These are phyloP conservation scores for Plantago elongata DNA, from an alignment of 257 asterid genomes.

Conservation along the genomic window DNA sequence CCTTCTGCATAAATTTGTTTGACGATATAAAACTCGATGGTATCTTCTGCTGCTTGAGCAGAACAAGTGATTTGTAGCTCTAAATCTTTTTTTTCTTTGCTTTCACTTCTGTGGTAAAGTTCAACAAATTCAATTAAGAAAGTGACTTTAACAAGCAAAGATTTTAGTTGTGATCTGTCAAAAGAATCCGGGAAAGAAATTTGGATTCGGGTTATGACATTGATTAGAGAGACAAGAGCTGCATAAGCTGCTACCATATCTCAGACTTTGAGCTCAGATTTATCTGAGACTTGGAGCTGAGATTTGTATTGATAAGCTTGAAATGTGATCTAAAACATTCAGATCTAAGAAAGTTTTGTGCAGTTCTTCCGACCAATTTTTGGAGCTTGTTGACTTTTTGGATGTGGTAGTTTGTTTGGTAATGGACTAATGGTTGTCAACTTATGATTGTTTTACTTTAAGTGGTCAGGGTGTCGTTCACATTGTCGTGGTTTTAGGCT, in stretches of 20 bases:
- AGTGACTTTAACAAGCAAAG: background rate
- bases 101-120: background rate
- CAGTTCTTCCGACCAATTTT: too few relatives aligned
- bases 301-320: too few relatives aligned
- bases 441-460: too few relatives aligned
- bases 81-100: background rate
- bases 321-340: background rate
- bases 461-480: too few relatives aligned
- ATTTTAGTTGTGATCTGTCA: background rate
- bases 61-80: background rate
- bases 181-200: background rate
- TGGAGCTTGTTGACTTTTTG: too few relatives aligned
- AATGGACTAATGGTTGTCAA: too few relatives aligned
- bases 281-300: too few relatives aligned
- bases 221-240: background rate
- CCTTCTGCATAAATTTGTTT: background rate
- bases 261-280: background rate
- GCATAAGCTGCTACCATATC: background rate
- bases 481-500: too few relatives aligned
- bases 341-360: background rate
- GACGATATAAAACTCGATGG: background rate
- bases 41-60: background rate
- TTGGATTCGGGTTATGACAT: constrained; percentile 1
- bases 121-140: background rate
- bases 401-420: too few relatives aligned